These are phyloP conservation scores for Grifola frondosa DNA, from an alignment of 1,284 basidiomycete species.

Conservation along the genomic window DNA sequence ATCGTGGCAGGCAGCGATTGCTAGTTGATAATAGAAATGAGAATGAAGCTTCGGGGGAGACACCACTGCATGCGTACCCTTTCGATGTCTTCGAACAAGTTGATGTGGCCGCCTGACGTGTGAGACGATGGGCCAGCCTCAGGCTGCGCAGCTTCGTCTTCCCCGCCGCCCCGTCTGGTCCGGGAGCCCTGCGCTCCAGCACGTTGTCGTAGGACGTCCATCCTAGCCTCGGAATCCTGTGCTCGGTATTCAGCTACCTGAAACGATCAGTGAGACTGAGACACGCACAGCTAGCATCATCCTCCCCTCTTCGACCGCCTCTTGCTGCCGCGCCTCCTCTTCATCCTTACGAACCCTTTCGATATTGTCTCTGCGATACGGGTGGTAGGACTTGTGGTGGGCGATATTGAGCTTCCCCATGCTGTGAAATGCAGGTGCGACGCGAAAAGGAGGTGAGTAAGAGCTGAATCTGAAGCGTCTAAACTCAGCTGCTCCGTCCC, in stretches of 20 bases:
- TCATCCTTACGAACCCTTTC: constrained; percentile 78
- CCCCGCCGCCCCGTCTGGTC: constrained; percentile 38
- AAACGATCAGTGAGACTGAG: background rate
- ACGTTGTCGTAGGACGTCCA: constrained; percentile 61
- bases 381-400: constrained; percentile 89
- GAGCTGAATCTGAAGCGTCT: background rate
- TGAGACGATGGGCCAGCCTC: constrained; percentile 38
- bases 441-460: no score
- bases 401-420: constrained; percentile 87
- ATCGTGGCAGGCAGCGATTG: constrained; percentile 45
- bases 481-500: no score
- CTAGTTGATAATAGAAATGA: constrained; percentile 23
- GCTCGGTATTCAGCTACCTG: background rate
- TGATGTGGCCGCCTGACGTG: constrained; percentile 62
- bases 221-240: constrained; percentile 79
- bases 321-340: constrained; percentile 68
- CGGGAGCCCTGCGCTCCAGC: constrained; percentile 41
- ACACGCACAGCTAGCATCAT: constrained; percentile 66
- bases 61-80: no score
- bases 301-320: constrained; percentile 66
- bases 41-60: constrained; percentile 5
- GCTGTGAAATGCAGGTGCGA: no score
- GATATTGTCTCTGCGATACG: constrained; percentile 81
- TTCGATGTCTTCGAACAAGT: constrained; percentile 77
- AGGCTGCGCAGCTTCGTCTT: constrained; percentile 14